Conservation (phyloP, 2,329 filamentous ascomycete species). For the Aspergillus candidus region DNA sequence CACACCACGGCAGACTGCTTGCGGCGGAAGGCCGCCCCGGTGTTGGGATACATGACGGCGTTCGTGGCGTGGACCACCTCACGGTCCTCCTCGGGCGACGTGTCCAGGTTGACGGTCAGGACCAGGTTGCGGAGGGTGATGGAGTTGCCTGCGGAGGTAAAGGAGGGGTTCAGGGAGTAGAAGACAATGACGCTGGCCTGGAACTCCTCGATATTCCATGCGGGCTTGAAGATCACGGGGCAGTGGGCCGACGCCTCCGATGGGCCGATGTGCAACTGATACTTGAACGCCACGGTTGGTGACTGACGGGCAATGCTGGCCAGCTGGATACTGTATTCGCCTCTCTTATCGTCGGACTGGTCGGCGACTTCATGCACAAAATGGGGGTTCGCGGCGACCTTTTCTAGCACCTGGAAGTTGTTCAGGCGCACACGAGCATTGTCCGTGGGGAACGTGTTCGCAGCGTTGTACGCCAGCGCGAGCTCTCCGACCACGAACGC, state of each 20-base stretch:
- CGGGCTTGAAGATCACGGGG: slow-evolving; percentile 66
- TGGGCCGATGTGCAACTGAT: slow-evolving; percentile 71
- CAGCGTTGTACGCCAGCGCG: slow-evolving; percentile 69
- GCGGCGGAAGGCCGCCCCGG: slow-evolving; percentile 40
- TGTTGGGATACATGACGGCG: slow-evolving; percentile 43
- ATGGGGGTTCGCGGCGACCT: slow-evolving; percentile 86
- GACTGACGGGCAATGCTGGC: slow-evolving; percentile 61
- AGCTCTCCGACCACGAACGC: slow-evolving; percentile 80
- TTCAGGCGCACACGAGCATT: slow-evolving; percentile 71
- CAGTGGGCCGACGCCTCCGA: slow-evolving; percentile 53
- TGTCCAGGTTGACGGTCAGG: slow-evolving; percentile 50
- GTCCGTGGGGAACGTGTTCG: slow-evolving; percentile 30
- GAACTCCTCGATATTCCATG: slow-evolving; percentile 76
- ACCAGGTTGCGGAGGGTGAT: slow-evolving; percentile 70
- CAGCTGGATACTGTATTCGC: slow-evolving; percentile 74
- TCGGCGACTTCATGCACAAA: slow-evolving; percentile 64
- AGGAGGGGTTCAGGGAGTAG: slow-evolving; percentile 75
- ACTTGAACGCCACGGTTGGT: slow-evolving; percentile 77
- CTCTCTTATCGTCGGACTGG: slow-evolving; percentile 54
- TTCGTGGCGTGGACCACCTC: slow-evolving; percentile 36
- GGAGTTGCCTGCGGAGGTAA: slow-evolving; percentile 43
- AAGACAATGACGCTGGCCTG: slow-evolving; percentile 82
- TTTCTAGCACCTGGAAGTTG: slow-evolving; percentile 81
- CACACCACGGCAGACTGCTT: slow-evolving; percentile 43
- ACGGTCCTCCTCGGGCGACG: slow-evolving; percentile 34